Evolutionary conservation across 352 stramenopile species (phyloP), one percentile per base, ranked within the genome.

Genomic region (Phytophthora quininea): DNA sequence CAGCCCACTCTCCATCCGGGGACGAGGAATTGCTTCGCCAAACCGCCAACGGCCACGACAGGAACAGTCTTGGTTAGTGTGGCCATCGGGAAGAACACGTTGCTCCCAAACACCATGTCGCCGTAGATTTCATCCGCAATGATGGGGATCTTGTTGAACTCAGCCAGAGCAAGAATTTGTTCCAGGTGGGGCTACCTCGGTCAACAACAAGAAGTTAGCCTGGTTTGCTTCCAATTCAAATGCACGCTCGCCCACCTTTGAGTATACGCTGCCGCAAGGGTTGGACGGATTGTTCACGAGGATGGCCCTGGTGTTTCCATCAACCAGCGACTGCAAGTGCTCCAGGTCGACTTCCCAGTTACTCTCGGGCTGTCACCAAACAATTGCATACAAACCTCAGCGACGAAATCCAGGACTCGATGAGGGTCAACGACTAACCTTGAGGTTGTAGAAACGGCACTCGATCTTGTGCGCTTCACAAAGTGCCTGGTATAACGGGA

Each of bases 281-380:
- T 99, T 99, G 15, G 73, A 93, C 74, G 65, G 97, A 80, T 99
- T 99, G 74, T 98, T 99, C 24, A 99, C 72, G 8, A 99, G 58
- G 50, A 99, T 98, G 10, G 91, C 80, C 58, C 88, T 91, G n/a
- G 89, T 97, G 51, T 88, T 88, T 27, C 82, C 77, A 55, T 96
- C 80, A 31, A 98, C 76, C 6, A 96, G 73, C 3, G 82, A 85
- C 71, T 98, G 83, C 54, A 99, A 89, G 48, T 97, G 84, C 51
- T 94, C 82, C 30, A 98, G 64, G 66, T 99, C 95, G 30, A 84
- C 90, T 52, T 98, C 90, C 96, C 96, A 99, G 61, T 95, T 90
- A 48, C 88, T 81, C 35, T 97, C 77, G 3, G 93, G 91, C 80
- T 82, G 45, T n/a, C 24, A 3, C 43, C 11, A 43, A 0, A 40